A percentile compares a stretch with the other conserved stretches of the same genome.
phyloP scores from a whole-genome alignment of 345 rosid genomes.

The Linum lewisii region DNA sequence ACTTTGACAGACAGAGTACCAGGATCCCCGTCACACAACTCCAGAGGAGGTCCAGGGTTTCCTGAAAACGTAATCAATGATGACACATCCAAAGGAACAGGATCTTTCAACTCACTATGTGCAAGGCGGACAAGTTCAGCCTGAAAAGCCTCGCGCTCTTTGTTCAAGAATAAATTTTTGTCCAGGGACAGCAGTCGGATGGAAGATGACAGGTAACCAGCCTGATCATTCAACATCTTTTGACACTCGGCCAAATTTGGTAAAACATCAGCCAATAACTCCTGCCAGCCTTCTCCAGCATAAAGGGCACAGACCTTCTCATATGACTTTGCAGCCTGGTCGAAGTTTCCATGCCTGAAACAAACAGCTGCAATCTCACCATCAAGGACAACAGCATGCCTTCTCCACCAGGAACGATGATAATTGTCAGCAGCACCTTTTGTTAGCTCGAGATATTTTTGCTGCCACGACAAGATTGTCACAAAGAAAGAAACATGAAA shows the following conservation, averaged over 20 bases:
- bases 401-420: conserved; percentile 98
- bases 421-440: conserved; percentile 97
- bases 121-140: conserved; percentile 81
- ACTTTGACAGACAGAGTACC: conserved; percentile 74
- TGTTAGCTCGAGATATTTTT: conserved; percentile 75
- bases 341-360: conserved; percentile 78
- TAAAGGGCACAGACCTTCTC: conserved; percentile 96
- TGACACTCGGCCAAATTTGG: conserved; percentile 96
- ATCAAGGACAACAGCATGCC: conserved; percentile 96
- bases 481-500: conserved; percentile 5
- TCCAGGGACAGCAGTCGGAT: conserved; percentile 84
- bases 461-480: conserved; percentile 39
- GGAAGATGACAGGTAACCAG: conserved; percentile 89
- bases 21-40: conserved; percentile 94
- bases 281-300: conserved; percentile 98
- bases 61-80: conserved; percentile 92
- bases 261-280: conserved; percentile 82
- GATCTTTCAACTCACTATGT: conserved; percentile 86
- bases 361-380: conserved; percentile 96
- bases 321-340: conserved; percentile 91
- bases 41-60: conserved; percentile 71
- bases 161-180: conserved; percentile 64
- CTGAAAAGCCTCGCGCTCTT: conserved; percentile 93
- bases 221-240: conserved; percentile 84
- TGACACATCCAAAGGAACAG: conserved; percentile 91